A percentile compares a stretch with the other conserved stretches of the same genome.
Evolutionary conservation across 148 eudicot species (phyloP).

Genomic region (Nepenthes gracilis): DNA sequence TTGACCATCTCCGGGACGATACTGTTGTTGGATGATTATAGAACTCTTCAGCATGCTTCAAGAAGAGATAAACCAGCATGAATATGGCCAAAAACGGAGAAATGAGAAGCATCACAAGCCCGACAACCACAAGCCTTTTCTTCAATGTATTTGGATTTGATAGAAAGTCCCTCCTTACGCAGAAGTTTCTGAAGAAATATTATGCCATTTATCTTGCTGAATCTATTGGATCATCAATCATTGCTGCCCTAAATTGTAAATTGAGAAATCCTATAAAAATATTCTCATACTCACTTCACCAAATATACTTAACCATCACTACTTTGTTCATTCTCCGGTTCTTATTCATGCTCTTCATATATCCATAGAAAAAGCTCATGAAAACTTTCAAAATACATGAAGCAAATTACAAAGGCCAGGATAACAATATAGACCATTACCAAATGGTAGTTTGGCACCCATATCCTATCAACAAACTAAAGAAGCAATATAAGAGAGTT

Average conservation of each 20-base stretch:
- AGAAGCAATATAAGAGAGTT: too few species aligned
- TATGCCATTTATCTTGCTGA: conserved; percentile 4
- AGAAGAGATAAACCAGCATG: conserved; percentile 93
- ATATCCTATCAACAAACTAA: too few species aligned
- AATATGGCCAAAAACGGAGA: conserved; percentile 90
- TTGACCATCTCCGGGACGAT: conserved; percentile 96
- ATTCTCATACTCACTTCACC: background rate
- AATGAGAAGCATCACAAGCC: conserved; percentile 71
- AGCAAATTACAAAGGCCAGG: too few species aligned
- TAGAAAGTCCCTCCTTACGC: conserved; percentile 66
- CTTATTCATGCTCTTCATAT: too few species aligned
- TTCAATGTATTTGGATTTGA: conserved; percentile 62
- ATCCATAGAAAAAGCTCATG: too few species aligned
- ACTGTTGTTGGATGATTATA: conserved; percentile 93
- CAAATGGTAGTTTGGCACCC: too few species aligned
- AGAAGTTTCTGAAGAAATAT: conserved; percentile 59
- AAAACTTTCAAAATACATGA: too few species aligned
- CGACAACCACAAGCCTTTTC: conserved; percentile 78
- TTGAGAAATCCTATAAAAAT: background rate
- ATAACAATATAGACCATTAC: too few species aligned
- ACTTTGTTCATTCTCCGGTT: too few species aligned
- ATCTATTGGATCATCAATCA: background rate
- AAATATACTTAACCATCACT: too few species aligned
- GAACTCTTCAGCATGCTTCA: conserved; percentile 95
- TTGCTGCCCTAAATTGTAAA: background rate